Evolutionary conservation across 352 stramenopile genomes (phyloP).

Genomic region (Aphanomyces euteiches): DNA sequence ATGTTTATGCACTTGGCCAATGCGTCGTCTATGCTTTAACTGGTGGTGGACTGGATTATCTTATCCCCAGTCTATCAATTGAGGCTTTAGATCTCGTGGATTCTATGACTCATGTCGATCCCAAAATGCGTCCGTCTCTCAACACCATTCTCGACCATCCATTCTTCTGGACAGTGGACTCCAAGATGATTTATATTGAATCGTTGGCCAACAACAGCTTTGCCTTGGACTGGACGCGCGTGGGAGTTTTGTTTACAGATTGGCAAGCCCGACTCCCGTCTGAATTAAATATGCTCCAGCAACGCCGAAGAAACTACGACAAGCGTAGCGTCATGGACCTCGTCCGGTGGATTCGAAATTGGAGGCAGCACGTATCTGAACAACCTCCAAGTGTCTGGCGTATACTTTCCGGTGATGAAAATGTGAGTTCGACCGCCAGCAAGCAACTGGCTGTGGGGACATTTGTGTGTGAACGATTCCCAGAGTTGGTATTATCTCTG

Average conservation of each 20-base stretch:
- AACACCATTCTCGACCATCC: neutral
- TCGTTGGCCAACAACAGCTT: constrained; percentile 6
- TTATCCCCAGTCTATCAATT: neutral
- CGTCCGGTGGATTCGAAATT: constrained; percentile 22
- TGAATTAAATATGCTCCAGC: neutral
- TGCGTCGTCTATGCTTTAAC: neutral
- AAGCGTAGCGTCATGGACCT: neutral
- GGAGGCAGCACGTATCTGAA: constrained; percentile 14
- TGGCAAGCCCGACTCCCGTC: neutral
- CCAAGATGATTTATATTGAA: constrained; percentile 17
- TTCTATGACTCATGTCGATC: constrained; percentile 17
- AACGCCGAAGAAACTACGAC: neutral
- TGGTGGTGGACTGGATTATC: neutral
- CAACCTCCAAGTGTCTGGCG: neutral
- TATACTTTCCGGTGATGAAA: neutral
- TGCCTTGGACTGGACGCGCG: neutral
- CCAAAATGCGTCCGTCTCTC: neutral
- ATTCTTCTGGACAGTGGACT: neutral
- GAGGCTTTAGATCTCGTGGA: constrained; percentile 14
- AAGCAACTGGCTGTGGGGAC: neutral
- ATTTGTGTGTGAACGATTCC: constrained; percentile 2
- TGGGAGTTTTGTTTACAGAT: neutral
- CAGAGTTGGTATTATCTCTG: constrained; percentile 4
- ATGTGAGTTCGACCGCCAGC: neutral
- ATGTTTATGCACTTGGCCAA: constrained; percentile 7